Evolutionary conservation across 441 rosid genomes (phyloP), one percentile per base, ranked within the genome.

Genomic region (Syzygium syzygioides): DNA sequence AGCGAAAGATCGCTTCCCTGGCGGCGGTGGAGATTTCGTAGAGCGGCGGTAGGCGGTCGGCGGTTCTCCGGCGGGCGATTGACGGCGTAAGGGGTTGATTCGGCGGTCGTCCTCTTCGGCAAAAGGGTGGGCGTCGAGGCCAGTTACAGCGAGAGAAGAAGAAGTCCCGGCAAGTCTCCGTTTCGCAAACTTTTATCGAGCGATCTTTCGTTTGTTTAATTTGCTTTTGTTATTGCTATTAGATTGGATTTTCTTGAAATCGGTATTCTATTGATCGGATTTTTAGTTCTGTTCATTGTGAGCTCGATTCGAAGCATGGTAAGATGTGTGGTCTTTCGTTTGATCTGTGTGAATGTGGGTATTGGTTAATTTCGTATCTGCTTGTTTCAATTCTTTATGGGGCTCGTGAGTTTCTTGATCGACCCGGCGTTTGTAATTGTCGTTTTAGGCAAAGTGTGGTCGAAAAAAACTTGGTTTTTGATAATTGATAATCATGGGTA

Each of bases 61-160:
- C 0, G 71, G 0, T 64, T 64, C 0, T 0, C 71, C 20, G 0
- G 71, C 7, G 71, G 37, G 37, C 0, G 71, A 30, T 64, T 64
- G 71, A 64, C 71, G 37, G 71, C 66, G 66, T 28, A 0, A 0
- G 66, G 20, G 66, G 9, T 17, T 11, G 52, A 14, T 37, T 37
- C 18, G 52, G 52, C 18, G 83, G 83, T 23, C 14, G n/a, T 37
- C 28, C 52, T 71, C 52, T 20, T 71, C 52, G 17, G 52, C 2
- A 0, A 71, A 0, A 71, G 52, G 52, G 83, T 71, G 52, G 83
- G 52, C 83, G 17, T 23, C 7, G 0, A 23, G 83, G 52, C 83
- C n/a, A 0, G 83, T 71, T 45, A 20, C n/a, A 71, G 83, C 52
- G n/a, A 71, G n/a, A 71, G 83, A 23, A 20, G 12, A 37, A 41